A percentile compares a stretch with the other conserved stretches of the same genome.
Conservation (phyloP, 1,284 basidiomycete species). For the Paramarasmius palmivorus region DNA sequence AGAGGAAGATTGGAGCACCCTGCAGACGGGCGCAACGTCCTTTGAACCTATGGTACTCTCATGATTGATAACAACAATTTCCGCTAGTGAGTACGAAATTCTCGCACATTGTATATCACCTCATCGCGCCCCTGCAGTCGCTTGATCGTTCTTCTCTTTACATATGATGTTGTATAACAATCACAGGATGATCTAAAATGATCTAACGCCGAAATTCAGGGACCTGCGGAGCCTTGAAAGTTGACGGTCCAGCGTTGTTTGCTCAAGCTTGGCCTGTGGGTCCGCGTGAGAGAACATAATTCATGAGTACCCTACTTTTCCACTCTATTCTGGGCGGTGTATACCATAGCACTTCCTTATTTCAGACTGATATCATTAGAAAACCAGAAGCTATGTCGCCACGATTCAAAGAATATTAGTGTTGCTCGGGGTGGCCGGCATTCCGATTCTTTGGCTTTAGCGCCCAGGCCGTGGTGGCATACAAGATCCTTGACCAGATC, state of each 20-base stretch:
- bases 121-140: too few relatives aligned
- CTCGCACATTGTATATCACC: background rate
- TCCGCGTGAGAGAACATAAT: background rate
- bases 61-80: conserved; percentile 1
- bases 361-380: too few relatives aligned
- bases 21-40: background rate
- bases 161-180: background rate
- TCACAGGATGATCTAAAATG: background rate
- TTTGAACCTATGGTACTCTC: conserved; percentile 10
- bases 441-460: too few relatives aligned
- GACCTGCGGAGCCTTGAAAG: too few relatives aligned
- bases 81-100: background rate
- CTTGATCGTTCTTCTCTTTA: too few relatives aligned
- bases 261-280: conserved; percentile 1
- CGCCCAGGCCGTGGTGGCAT: too few relatives aligned
- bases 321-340: too few relatives aligned
- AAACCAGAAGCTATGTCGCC: too few relatives aligned
- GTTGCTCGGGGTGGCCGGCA: too few relatives aligned
- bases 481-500: background rate
- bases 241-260: background rate
- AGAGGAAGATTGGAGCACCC: conserved; percentile 36
- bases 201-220: background rate
- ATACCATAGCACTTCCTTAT: too few relatives aligned
- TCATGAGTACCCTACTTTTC: background rate
- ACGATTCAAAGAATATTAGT: too few relatives aligned